Evolutionary conservation across 208 protist species (phyloP).

Genomic region (Acanthamoeba culbertsoni): DNA sequence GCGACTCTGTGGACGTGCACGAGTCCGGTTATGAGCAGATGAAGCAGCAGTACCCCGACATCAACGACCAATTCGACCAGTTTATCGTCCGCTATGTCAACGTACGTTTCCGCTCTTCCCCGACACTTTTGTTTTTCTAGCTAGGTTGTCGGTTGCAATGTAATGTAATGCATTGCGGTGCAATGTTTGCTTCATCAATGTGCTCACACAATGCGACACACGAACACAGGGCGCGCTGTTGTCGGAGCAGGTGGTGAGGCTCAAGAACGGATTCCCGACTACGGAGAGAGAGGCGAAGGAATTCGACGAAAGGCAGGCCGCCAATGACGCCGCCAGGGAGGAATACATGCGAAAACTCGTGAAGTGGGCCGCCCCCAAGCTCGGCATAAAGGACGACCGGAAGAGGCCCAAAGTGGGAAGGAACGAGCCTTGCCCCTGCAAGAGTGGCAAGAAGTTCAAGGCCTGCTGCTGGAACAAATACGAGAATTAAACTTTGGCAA

Average conservation of each 20-base stretch:
- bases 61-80: conserved; percentile 33
- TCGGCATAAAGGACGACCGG: conserved; percentile 1
- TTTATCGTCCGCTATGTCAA: conserved; percentile 10
- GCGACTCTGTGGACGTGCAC: neutral
- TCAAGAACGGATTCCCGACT: neutral
- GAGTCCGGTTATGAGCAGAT: neutral
- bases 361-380: neutral
- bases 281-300: conserved; percentile 20
- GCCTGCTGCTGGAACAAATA: neutral
- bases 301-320: neutral
- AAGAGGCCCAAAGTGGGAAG: neutral
- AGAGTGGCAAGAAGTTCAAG: neutral
- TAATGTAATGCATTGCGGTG: too few species aligned
- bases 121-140: neutral
- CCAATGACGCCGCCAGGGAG: neutral
- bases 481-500: neutral
- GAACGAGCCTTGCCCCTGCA: neutral
- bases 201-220: neutral
- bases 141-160: too few species aligned
- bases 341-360: conserved; percentile 16
- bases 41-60: conserved; percentile 2
- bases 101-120: too few species aligned
- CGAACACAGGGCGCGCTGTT: neutral
- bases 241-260: conserved; percentile 1
- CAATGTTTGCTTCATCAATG: neutral